A percentile compares a stretch with the other conserved stretches of the same genome.
Evolutionary conservation across 306 rosid species (phyloP).

Genomic region (Echinosophora koreensis): DNA sequence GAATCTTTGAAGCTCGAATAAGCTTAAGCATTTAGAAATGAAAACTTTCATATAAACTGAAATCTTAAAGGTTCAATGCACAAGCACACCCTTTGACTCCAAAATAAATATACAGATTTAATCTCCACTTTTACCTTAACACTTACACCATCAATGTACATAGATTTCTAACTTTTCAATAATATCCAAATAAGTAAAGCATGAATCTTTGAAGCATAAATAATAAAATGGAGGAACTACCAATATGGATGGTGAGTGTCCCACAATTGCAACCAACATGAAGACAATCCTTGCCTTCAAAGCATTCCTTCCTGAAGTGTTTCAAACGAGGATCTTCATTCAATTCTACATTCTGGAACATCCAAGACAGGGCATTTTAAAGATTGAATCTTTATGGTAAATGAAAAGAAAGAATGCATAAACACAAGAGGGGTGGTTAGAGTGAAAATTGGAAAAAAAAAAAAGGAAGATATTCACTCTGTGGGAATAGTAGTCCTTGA

Average conservation of each 20-base stretch:
- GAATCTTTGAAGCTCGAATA: background rate
- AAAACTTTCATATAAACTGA: no score
- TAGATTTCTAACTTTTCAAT: background rate
- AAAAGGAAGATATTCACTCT: no score
- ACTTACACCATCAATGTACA: background rate
- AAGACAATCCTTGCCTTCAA: slow-evolving; percentile 68
- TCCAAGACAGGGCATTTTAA: no score
- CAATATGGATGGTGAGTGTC: slow-evolving; percentile 63
- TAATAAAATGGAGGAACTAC: slow-evolving; percentile 36
- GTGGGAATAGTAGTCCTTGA: slow-evolving; percentile 67
- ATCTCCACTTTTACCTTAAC: background rate
- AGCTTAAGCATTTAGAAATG: no score
- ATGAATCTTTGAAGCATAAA: background rate
- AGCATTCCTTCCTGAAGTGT: slow-evolving; percentile 69
- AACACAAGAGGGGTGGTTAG: background rate
- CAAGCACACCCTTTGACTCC: no score
- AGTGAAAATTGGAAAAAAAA: background rate
- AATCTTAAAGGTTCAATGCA: no score
- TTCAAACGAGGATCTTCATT: slow-evolving; percentile 71
- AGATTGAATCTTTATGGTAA: background rate
- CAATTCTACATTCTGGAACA: no score
- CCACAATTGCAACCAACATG: slow-evolving; percentile 76
- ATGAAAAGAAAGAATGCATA: background rate
- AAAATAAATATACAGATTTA: no score
- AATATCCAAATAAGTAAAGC: background rate